Evolutionary conservation across 345 rosid species (phyloP).

Genomic region (Pugionium dolabratum): DNA sequence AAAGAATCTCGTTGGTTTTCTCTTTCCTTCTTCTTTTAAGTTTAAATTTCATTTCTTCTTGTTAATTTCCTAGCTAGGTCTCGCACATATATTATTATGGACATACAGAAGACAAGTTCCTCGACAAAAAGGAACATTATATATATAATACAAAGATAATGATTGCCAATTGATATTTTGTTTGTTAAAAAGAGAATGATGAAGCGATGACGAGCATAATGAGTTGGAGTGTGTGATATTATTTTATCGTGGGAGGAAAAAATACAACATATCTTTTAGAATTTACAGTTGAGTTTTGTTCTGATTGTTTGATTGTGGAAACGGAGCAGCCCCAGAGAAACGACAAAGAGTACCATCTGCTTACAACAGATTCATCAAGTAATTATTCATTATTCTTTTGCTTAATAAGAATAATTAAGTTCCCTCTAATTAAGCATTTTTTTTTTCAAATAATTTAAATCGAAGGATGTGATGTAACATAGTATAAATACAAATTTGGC

Average conservation of each 20-base stretch:
- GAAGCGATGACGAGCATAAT: constrained; percentile 30
- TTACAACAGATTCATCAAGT: constrained; percentile 99
- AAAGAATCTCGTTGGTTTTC: too few species aligned
- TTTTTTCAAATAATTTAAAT: constrained; percentile 6
- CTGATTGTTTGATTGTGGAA: constrained; percentile 32
- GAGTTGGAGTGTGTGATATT: constrained; percentile 37
- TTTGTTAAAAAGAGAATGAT: constrained; percentile 42
- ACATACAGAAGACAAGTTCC: neutral
- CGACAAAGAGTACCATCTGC: constrained; percentile 99
- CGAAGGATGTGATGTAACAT: neutral
- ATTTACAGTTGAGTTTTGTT: constrained; percentile 30
- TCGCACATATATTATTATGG: too few species aligned
- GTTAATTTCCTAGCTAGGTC: too few species aligned
- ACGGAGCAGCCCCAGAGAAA: constrained; percentile 88
- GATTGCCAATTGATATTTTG: constrained; percentile 50
- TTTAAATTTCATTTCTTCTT: too few species aligned
- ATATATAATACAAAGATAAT: neutral
- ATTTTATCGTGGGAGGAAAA: constrained; percentile 6
- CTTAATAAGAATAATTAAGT: constrained; percentile 22
- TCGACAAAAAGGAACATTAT: neutral
- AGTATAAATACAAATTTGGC: constrained; percentile 22
- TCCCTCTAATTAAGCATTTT: constrained; percentile 4
- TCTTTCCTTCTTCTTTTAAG: too few species aligned
- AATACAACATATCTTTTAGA: constrained; percentile 3
- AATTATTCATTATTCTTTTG: constrained; percentile 33